These are phyloP conservation scores for Zalerion maritima DNA, from an alignment of 495 filamentous ascomycete genomes.

Conservation along the genomic window DNA sequence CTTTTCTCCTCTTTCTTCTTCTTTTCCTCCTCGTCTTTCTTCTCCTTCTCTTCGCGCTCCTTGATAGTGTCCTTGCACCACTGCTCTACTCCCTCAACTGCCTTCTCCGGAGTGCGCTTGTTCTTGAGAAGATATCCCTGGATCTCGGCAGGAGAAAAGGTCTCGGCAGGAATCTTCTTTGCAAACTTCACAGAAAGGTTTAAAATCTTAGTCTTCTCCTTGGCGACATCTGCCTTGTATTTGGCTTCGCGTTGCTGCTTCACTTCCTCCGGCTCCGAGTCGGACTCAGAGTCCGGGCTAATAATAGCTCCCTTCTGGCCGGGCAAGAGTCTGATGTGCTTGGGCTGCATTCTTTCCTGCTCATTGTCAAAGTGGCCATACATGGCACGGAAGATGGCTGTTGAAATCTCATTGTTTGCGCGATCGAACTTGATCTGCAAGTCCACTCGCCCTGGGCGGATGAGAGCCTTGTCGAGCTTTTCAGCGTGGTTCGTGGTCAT, in stretches of 20 bases:
- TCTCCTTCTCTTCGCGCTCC: conserved; percentile 41
- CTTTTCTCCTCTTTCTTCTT: conserved; percentile 21
- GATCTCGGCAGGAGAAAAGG: conserved; percentile 63
- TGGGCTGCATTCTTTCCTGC: no score
- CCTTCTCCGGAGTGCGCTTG: conserved; percentile 45
- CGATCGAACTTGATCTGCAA: conserved; percentile 52
- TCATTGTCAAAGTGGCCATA: conserved; percentile 32
- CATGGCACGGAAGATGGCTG: conserved; percentile 32
- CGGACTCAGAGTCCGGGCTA: neutral
- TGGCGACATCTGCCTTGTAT: conserved; percentile 22
- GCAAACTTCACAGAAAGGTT: conserved; percentile 43
- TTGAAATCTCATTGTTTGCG: conserved; percentile 31
- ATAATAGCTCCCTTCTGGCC: no score
- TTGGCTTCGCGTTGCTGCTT: conserved; percentile 18
- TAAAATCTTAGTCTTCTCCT: conserved; percentile 18
- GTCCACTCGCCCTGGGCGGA: conserved; percentile 66
- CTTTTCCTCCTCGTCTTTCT: conserved; percentile 31
- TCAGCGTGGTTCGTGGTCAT: conserved; percentile 78
- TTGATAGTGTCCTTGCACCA: conserved; percentile 45
- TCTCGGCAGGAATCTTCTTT: conserved; percentile 39
- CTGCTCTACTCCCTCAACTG: conserved; percentile 37
- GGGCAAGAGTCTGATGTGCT: no score
- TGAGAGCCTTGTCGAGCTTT: conserved; percentile 59
- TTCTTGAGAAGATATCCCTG: conserved; percentile 61
- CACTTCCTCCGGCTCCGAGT: conserved; percentile 16